Conservation (phyloP, 2,329 filamentous ascomycete genomes). For the Verticillium nonalfalfae region DNA sequence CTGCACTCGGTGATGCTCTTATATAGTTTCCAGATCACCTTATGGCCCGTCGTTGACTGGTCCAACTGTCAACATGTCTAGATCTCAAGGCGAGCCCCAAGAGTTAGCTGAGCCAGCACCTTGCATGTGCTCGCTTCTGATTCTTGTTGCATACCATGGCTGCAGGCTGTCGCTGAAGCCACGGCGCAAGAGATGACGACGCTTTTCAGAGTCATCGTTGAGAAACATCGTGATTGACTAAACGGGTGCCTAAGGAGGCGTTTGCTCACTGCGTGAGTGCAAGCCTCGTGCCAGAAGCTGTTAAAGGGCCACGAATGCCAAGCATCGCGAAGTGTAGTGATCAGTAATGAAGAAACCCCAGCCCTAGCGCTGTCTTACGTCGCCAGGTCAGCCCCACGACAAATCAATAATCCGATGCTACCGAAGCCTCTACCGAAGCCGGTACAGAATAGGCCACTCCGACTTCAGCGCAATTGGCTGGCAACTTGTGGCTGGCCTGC, state of each 20-base stretch:
- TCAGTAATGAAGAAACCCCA: background rate
- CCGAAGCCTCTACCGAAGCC: background rate
- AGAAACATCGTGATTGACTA: background rate
- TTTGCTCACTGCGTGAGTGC: background rate
- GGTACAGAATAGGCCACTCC: background rate
- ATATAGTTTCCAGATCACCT: background rate
- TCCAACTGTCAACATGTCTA: background rate
- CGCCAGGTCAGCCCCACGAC: background rate
- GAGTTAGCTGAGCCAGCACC: background rate
- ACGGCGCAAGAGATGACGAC: background rate
- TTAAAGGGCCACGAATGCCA: background rate
- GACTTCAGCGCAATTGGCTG: background rate
- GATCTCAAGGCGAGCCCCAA: background rate
- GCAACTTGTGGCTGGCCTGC: background rate
- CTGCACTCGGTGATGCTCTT: background rate
- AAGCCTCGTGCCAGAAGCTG: background rate
- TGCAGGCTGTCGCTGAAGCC: background rate
- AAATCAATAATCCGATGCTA: background rate
- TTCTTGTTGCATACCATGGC: background rate
- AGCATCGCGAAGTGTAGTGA: background rate
- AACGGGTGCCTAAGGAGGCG: background rate
- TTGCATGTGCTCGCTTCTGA: background rate
- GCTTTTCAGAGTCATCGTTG: background rate
- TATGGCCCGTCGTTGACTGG: background rate
- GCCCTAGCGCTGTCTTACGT: background rate